A percentile compares a stretch with the other conserved stretches of the same genome.
These are phyloP conservation scores for Boletus subluridellus DNA, from an alignment of 1,284 basidiomycete species.

Conservation along the genomic window DNA sequence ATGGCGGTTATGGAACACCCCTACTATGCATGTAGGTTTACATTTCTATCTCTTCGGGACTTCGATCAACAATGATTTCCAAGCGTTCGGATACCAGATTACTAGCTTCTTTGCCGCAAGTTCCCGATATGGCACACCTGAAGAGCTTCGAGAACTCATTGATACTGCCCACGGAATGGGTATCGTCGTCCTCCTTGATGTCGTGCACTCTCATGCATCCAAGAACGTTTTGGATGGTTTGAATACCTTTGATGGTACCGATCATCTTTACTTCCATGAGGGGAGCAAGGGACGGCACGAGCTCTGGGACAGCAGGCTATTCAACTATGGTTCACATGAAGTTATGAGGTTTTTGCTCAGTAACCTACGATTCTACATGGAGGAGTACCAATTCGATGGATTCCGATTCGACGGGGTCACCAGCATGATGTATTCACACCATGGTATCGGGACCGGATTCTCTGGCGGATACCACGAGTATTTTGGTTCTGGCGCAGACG, in stretches of 20 bases:
- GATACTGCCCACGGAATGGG: slow-evolving; percentile 94
- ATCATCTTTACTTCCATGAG: slow-evolving; percentile 96
- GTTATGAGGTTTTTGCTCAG: slow-evolving; percentile 92
- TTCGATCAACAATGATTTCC: slow-evolving; percentile 10
- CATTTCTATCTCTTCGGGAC: neutral
- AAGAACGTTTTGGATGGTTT: slow-evolving; percentile 96
- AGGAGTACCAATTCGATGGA: slow-evolving; percentile 93
- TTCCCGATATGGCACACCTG: slow-evolving; percentile 90
- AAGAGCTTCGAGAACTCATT: slow-evolving; percentile 92
- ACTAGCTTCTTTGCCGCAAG: slow-evolving; percentile 98
- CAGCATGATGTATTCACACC: slow-evolving; percentile 98
- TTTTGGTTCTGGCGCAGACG: slow-evolving; percentile 82
- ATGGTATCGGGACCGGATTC: slow-evolving; percentile 96
- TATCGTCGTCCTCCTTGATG: slow-evolving; percentile 89
- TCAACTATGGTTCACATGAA: slow-evolving; percentile 95
- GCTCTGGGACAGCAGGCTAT: slow-evolving; percentile 94
- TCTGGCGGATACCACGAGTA: slow-evolving; percentile 98
- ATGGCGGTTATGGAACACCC: slow-evolving; percentile 99
- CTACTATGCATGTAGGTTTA: slow-evolving; percentile 87
- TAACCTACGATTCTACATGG: slow-evolving; percentile 94
- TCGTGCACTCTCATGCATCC: slow-evolving; percentile 97
- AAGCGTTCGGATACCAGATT: slow-evolving; percentile 96
- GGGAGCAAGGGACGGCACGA: slow-evolving; percentile 89
- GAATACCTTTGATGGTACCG: slow-evolving; percentile 94
- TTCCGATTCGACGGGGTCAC: slow-evolving; percentile 99